Base-by-base conservation (phyloP, 768 basidiomycete genomes). In the Leccinum disarticulatum region DNA sequence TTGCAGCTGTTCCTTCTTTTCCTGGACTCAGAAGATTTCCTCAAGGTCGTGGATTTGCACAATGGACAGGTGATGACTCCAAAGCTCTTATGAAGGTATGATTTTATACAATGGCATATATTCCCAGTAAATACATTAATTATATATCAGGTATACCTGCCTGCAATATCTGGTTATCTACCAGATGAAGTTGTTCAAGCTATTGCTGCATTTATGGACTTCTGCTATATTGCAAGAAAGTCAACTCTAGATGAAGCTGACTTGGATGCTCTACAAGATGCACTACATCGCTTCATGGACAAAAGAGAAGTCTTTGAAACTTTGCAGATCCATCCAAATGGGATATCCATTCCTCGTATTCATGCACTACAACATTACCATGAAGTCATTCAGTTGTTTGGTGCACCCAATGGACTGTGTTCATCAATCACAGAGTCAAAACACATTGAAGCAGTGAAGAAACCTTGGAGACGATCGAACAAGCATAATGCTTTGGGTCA, bases 31-130 rank as follows among this genome's bases (percentile, higher is more conserved):
- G 35, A 14, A 17, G 36, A 41, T 57, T 57, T 30, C 56, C 35
- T 9, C 46, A 57, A 35, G 56, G 56, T 1, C 10, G 28, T 14
- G 49, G 56, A 7, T 57, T 57, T 46, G 41, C 17, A 15, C 49
- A 57, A 6, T 57, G 56, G 56, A 57, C 56, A 8, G 14, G 56
- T 19, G 46, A 57, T 41, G 50, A 57, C 17, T 57, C 56, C 4
- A 57, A 57, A 30, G 56, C 48, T 13, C 13, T 52, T 4, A 57
- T 57, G 38, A 57, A 52, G 56, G 49, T 52, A 33, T 25, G 30
- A 22, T 9, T 27, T 49, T 14, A 27, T 49, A 11, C 13, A 1
- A 49, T 13, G 11, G 14, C 4, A 11, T 15, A 47, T 19, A 47
- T 4, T 14, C 9, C n/a, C 25, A 4, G 25, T 22, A 10, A 15